Conservation (phyloP, 352 stramenopile species). For the Globisporangium radiosum region DNA sequence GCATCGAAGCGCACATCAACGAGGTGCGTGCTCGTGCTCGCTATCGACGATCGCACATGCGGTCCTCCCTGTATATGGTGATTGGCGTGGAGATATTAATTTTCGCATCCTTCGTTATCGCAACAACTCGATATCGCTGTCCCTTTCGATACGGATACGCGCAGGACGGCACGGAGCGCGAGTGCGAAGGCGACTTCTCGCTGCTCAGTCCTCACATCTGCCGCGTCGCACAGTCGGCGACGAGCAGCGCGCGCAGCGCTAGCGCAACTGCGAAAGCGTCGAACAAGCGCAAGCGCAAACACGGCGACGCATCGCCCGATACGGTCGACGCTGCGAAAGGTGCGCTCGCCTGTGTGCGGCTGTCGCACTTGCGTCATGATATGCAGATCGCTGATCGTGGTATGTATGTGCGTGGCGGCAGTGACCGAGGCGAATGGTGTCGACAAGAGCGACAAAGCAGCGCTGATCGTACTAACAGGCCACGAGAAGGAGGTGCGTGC, state of each 20-base stretch:
- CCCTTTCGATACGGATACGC: not conserved
- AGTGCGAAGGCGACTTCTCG: slow-evolving; percentile 88
- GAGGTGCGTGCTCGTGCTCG: slow-evolving; percentile 31
- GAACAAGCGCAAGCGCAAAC: slow-evolving; percentile 84
- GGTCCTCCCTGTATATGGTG: not conserved
- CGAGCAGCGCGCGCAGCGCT: slow-evolving; percentile 48
- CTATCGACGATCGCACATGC: not conserved
- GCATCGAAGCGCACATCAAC: slow-evolving; percentile 88
- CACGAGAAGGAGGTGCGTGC: slow-evolving; percentile 71
- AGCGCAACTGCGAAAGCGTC: slow-evolving; percentile 32
- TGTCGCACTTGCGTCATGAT: not conserved
- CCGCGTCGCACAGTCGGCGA: slow-evolving; percentile 72
- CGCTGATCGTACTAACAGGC: slow-evolving; percentile 61
- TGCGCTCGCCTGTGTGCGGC: slow-evolving; percentile 11
- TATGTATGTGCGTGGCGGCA: not conserved
- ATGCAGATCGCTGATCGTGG: too few relatives aligned
- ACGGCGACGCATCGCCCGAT: slow-evolving; percentile 51
- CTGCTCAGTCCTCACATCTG: slow-evolving; percentile 91
- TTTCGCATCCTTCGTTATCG: too few relatives aligned
- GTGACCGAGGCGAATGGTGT: slow-evolving; percentile 53
- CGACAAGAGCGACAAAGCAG: slow-evolving; percentile 54
- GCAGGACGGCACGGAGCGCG: slow-evolving; percentile 79
- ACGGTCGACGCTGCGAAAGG: slow-evolving; percentile 61
- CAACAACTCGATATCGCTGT: not conserved
- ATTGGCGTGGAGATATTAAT: not conserved